Conservation (phyloP, 495 filamentous ascomycete genomes). For the Pseudevernia furfuracea region DNA sequence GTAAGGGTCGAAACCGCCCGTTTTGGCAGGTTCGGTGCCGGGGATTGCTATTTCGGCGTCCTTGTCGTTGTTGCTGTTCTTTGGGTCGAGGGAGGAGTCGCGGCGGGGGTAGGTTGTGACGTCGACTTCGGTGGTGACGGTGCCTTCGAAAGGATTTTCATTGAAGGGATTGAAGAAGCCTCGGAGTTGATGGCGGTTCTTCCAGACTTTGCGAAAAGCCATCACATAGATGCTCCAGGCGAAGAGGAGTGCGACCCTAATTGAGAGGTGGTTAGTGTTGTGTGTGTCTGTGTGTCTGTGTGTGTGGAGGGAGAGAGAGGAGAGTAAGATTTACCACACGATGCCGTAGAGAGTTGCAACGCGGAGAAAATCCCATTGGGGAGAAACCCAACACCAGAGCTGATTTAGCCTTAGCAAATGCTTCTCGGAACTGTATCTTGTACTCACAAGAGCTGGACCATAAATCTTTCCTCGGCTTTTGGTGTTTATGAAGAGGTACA, state of each 20-base stretch:
- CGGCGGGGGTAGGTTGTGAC: constrained; percentile 37
- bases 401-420: constrained; percentile 24
- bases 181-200: constrained; percentile 40
- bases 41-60: constrained; percentile 6
- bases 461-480: constrained; percentile 51
- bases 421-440: neutral
- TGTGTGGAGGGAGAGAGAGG: too few relatives aligned
- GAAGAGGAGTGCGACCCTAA: constrained; percentile 51
- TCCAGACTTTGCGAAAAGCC: constrained; percentile 63
- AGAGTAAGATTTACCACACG: constrained; percentile 53
- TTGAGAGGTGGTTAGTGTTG: neutral
- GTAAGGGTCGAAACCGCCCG: constrained; percentile 15
- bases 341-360: constrained; percentile 77
- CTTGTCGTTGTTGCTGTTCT: neutral
- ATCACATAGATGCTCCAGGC: constrained; percentile 69
- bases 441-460: constrained; percentile 58
- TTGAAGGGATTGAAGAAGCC: constrained; percentile 39
- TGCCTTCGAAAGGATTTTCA: constrained; percentile 44
- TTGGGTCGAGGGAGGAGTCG: neutral
- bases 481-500: constrained; percentile 56
- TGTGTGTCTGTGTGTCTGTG: too few relatives aligned
- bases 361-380: constrained; percentile 62
- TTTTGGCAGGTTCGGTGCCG: constrained; percentile 4
- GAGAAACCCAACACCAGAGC: constrained; percentile 78
- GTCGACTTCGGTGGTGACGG: constrained; percentile 53